Evolutionary conservation across 352 stramenopile genomes (phyloP), one percentile per base, ranked within the genome.

Genomic region (Globisporangium recalcitrans): DNA sequence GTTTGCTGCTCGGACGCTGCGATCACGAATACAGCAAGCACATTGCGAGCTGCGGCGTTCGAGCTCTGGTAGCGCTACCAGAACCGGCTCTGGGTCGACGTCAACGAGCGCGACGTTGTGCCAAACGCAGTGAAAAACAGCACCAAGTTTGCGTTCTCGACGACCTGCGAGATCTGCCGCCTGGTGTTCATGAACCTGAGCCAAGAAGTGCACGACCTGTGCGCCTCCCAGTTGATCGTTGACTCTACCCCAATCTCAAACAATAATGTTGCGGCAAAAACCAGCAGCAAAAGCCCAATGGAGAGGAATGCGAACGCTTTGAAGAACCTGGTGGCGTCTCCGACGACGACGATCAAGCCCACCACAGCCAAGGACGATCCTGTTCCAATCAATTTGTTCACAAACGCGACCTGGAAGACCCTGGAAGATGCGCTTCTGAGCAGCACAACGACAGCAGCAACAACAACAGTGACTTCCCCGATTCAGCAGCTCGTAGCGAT

Each of bases 61-160:
- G 80, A 90, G 53, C 49, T 88, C 1, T 93, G 84, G 84, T 72
- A 91, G 22, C 52, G 85, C 9, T 93, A 93, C 31, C 82, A 91
- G 61, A 91, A 93, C 51, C 84, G 91, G 65, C 70, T 93, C 1
- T 84, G 74, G 63, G 60, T 73, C 2, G 84, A 93, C 36, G 52
- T 90, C n/a, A 73, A 73, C 40, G 78, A 87, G 47, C 76, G 75
- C 47, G 82, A 91, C 63, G 55, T 88, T 24, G 69, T 80, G 21
- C 69, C 73, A 26, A 65, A 63, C 3, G 70, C 58, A 22, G 83
- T 82, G n/a, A 77, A 72, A 32, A 88, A 81, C 47, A 79, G 65
- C 22, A 74, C 71, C 24, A 91, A 91, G 60, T 68, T 80, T 26
- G 71, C 74, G 0, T 82, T 71, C 47, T 55, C 72, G 3, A 62